These are phyloP conservation scores for Clohesyomyces aquaticus DNA, from an alignment of 495 filamentous ascomycete genomes.

Conservation along the genomic window DNA sequence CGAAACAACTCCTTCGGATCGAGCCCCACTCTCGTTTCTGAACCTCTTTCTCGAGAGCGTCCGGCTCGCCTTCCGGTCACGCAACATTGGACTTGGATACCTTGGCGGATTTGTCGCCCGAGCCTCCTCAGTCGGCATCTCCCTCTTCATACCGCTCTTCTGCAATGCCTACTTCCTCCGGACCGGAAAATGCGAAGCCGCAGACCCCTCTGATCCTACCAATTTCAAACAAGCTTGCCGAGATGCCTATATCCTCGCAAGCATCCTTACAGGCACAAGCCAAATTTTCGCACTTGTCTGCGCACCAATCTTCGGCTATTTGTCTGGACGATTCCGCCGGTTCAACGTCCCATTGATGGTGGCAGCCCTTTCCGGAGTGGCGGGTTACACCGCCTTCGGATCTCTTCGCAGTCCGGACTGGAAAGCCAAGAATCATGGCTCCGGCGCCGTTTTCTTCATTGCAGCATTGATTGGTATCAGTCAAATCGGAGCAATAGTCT, in stretches of 20 bases:
- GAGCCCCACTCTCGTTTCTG: constrained; percentile 40
- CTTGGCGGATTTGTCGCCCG: constrained; percentile 93
- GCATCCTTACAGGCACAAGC: constrained; percentile 82
- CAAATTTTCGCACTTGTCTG: constrained; percentile 83
- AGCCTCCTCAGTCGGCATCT: constrained; percentile 93
- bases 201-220: constrained; percentile 51
- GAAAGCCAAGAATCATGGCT: constrained; percentile 63
- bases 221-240: constrained; percentile 81
- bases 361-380: constrained; percentile 69
- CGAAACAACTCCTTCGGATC: neutral
- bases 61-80: constrained; percentile 71
- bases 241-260: constrained; percentile 80
- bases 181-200: constrained; percentile 72
- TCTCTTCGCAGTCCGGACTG: constrained; percentile 70
- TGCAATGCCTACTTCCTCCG: constrained; percentile 85
- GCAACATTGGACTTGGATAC: constrained; percentile 82
- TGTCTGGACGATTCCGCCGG: constrained; percentile 62
- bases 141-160: constrained; percentile 88
- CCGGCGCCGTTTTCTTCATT: constrained; percentile 69
- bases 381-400: constrained; percentile 76
- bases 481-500: constrained; percentile 95
- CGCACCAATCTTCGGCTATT: constrained; percentile 83
- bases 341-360: constrained; percentile 75
- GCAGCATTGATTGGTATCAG: constrained; percentile 80
- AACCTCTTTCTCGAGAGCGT: constrained; percentile 63